phyloP scores from a whole-genome alignment of 768 basidiomycete species.

The Leccinum boreale region DNA sequence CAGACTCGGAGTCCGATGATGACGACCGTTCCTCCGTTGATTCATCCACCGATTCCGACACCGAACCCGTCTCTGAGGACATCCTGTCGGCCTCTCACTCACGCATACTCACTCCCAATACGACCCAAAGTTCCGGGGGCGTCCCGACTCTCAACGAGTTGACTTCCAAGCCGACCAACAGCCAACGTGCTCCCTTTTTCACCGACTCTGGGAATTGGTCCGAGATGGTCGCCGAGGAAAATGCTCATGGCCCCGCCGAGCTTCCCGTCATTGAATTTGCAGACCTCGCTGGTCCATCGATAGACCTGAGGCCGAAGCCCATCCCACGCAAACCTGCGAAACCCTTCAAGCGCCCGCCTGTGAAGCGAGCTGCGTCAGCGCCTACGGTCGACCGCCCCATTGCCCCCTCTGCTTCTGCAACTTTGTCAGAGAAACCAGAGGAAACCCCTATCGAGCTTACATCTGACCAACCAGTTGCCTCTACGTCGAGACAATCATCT shows the following conservation, averaged over 20 bases:
- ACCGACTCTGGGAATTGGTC: conserved; percentile 63
- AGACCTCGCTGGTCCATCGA: conserved; percentile 42
- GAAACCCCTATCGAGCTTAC: conserved; percentile 17
- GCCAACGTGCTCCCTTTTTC: conserved; percentile 48
- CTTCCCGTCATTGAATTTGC: conserved; percentile 82
- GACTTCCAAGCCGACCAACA: conserved; percentile 24
- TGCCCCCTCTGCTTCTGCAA: conserved; percentile 9
- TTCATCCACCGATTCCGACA: conserved; percentile 67
- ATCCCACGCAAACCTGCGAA: conserved; percentile 42
- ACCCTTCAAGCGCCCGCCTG: conserved; percentile 34
- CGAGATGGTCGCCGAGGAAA: conserved; percentile 80
- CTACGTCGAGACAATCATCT: conserved; percentile 36
- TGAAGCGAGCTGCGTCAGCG: conserved; percentile 34
- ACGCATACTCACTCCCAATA: conserved; percentile 62
- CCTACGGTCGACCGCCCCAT: conserved; percentile 28
- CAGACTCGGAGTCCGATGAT: conserved; percentile 67
- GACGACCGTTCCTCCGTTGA: conserved; percentile 57
- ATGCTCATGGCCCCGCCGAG: conserved; percentile 55
- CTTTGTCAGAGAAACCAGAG: conserved; percentile 13
- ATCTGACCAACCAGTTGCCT: conserved; percentile 36
- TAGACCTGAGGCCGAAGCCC: conserved; percentile 33
- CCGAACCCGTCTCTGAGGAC: conserved; percentile 67
- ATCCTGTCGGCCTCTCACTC: conserved; percentile 47
- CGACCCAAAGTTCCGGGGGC: conserved; percentile 58
- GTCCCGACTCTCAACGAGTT: conserved; percentile 26